A percentile compares a stretch with the other conserved stretches of the same genome.
Conservation (phyloP, 1,139 yeast species). For the Candida albicans region DNA sequence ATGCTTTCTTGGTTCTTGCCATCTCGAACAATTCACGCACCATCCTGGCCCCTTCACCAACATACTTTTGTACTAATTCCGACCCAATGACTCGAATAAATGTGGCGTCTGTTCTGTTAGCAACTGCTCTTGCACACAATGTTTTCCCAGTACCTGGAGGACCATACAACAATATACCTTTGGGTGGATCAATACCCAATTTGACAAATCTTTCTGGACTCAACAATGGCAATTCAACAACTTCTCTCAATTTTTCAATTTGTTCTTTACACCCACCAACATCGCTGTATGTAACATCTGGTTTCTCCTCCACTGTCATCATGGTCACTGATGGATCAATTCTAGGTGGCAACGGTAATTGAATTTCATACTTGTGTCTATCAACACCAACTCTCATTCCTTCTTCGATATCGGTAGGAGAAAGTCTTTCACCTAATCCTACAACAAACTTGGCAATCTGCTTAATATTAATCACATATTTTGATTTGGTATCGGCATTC, state of each 20-base stretch:
- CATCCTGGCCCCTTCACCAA: conserved; percentile 99
- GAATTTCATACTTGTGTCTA: conserved; percentile 93
- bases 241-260: conserved; percentile 94
- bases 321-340: conserved; percentile 98
- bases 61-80: conserved; percentile 95
- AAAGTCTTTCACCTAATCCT: conserved; percentile 91
- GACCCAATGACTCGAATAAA: conserved; percentile 97
- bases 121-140: conserved; percentile 96
- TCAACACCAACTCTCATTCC: conserved; percentile 99
- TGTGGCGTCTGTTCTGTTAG: conserved; percentile 97
- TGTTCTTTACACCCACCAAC: conserved; percentile 99
- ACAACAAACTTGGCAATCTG: conserved; percentile 98
- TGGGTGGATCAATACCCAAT: conserved; percentile 97
- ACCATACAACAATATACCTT: conserved; percentile 92
- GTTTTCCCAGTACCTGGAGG: conserved; percentile 99
- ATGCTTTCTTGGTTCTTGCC: conserved; percentile 98
- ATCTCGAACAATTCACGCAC: conserved; percentile 96
- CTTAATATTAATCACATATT: conserved; percentile 93
- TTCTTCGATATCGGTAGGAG: conserved; percentile 98
- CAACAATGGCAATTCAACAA: conserved; percentile 89
- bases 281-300: conserved; percentile 86
- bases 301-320: conserved; percentile 99
- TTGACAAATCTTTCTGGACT: conserved; percentile 96
- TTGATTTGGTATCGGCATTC: conserved; percentile 80
- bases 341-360: conserved; percentile 94